These are phyloP conservation scores for Gossypium davidsonii DNA, from an alignment of 441 rosid genomes.

Conservation along the genomic window DNA sequence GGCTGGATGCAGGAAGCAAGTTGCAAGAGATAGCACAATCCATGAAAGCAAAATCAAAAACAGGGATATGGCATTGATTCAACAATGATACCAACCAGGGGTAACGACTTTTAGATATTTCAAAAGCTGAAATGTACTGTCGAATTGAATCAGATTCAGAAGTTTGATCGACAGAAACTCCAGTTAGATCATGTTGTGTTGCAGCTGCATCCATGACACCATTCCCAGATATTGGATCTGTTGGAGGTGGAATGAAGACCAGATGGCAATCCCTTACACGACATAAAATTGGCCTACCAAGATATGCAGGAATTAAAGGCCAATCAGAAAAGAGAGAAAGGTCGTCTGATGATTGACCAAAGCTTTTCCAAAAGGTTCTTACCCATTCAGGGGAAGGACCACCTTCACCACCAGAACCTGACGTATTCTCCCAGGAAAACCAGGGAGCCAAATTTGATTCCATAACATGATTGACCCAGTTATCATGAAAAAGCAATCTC, in stretches of 20 bases:
- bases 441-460: constrained; percentile 68
- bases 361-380: constrained; percentile 84
- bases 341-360: constrained; percentile 61
- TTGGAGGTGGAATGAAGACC: constrained; percentile 73
- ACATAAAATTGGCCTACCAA: constrained; percentile 87
- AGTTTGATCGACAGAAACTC: constrained; percentile 30
- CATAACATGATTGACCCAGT: constrained; percentile 79
- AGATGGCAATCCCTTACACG: constrained; percentile 77
- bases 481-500: constrained; percentile 70
- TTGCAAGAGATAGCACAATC: constrained; percentile 71
- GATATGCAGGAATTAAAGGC: constrained; percentile 97
- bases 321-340: constrained; percentile 78
- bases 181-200: constrained; percentile 30
- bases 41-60: constrained; percentile 67
- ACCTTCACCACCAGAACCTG: constrained; percentile 58
- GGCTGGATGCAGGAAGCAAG: constrained; percentile 58
- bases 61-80: constrained; percentile 86
- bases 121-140: constrained; percentile 53
- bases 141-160: constrained; percentile 39
- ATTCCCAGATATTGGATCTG: constrained; percentile 32
- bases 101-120: constrained; percentile 40
- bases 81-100: constrained; percentile 83
- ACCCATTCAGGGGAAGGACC: constrained; percentile 97
- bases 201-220: constrained; percentile 25
- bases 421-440: constrained; percentile 86